Conservation (phyloP, 805 yeast genomes). For the Lachancea nothofagi region DNA sequence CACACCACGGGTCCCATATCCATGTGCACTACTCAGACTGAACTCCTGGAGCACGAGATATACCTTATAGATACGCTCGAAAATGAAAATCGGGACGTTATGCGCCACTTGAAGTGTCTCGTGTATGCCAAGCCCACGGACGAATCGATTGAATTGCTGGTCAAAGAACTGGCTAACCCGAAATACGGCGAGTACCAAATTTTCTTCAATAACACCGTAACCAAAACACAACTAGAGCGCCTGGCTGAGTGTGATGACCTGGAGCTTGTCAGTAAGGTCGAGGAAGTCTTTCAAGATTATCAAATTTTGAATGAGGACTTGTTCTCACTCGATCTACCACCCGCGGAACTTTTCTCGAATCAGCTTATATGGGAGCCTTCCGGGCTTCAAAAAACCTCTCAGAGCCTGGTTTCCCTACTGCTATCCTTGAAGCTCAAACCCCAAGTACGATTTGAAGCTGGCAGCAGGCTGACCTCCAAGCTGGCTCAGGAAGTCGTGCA, state of each 20-base stretch:
- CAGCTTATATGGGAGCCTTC: conserved; percentile 26
- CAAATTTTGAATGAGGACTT: conserved; percentile 66
- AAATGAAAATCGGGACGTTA: conserved; percentile 53
- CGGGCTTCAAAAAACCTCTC: conserved; percentile 22
- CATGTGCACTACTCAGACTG: conserved; percentile 85
- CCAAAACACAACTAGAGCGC: conserved; percentile 74
- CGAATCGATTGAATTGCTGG: conserved; percentile 53
- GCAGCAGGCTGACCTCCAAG: conserved; percentile 57
- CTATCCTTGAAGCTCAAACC: conserved; percentile 75
- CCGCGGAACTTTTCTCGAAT: conserved; percentile 21
- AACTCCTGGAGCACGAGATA: conserved; percentile 74
- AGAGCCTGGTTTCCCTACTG: conserved; percentile 26
- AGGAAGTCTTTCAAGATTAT: conserved; percentile 84
- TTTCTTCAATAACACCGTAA: conserved; percentile 69
- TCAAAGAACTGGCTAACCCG: conserved; percentile 69
- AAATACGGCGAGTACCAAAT: conserved; percentile 74
- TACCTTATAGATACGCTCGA: conserved; percentile 71
- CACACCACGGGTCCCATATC: conserved; percentile 80
- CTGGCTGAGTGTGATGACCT: conserved; percentile 87
- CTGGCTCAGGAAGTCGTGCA: conserved; percentile 62
- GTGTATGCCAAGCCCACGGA: conserved; percentile 71
- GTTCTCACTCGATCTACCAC: conserved; percentile 41
- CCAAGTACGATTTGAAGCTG: conserved; percentile 67
- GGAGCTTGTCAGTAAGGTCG: conserved; percentile 69
- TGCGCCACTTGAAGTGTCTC: conserved; percentile 78